Evolutionary conservation across 2,329 filamentous ascomycete species (phyloP).

Genomic region (Dactylellina haptotyla): DNA sequence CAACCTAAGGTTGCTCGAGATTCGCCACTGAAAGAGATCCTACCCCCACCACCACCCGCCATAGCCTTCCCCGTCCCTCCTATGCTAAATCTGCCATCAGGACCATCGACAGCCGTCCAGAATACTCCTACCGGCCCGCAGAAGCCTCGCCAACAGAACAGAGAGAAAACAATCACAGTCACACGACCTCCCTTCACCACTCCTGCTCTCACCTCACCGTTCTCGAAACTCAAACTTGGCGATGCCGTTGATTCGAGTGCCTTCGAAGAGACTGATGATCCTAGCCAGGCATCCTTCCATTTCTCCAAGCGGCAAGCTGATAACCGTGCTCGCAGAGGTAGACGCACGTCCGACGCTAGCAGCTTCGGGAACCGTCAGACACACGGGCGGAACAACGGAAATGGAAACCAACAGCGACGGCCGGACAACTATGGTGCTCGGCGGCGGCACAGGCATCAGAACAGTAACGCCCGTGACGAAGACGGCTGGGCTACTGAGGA

Average conservation of each 20-base stretch:
- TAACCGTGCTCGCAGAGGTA: slow-evolving; percentile 22
- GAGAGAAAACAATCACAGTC: slow-evolving; percentile 14
- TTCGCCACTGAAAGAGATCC: slow-evolving; percentile 13
- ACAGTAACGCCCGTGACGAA: slow-evolving; percentile 64
- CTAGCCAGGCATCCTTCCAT: slow-evolving; percentile 46
- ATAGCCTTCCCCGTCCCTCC: slow-evolving; percentile 32
- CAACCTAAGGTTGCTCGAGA: slow-evolving; percentile 19
- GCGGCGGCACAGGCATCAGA: slow-evolving; percentile 64
- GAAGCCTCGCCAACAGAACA: neutral
- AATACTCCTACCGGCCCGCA: slow-evolving; percentile 13
- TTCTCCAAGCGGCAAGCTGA: slow-evolving; percentile 35
- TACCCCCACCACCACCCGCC: slow-evolving; percentile 32
- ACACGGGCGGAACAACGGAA: slow-evolving; percentile 58
- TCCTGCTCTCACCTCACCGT: slow-evolving; percentile 45
- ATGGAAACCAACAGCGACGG: slow-evolving; percentile 64
- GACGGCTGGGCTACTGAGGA: slow-evolving; percentile 97
- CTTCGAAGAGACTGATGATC: slow-evolving; percentile 58
- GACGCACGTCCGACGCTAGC: slow-evolving; percentile 24
- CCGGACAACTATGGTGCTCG: slow-evolving; percentile 61
- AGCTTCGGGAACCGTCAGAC: slow-evolving; percentile 34
- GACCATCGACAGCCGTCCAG: slow-evolving; percentile 10
- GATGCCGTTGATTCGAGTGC: slow-evolving; percentile 57
- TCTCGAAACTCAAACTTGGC: slow-evolving; percentile 55
- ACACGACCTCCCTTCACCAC: slow-evolving; percentile 39
- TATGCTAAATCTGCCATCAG: slow-evolving; percentile 10